These are phyloP conservation scores for Emergomyces orientalis DNA, from an alignment of 2,329 filamentous ascomycete genomes.

Conservation along the genomic window DNA sequence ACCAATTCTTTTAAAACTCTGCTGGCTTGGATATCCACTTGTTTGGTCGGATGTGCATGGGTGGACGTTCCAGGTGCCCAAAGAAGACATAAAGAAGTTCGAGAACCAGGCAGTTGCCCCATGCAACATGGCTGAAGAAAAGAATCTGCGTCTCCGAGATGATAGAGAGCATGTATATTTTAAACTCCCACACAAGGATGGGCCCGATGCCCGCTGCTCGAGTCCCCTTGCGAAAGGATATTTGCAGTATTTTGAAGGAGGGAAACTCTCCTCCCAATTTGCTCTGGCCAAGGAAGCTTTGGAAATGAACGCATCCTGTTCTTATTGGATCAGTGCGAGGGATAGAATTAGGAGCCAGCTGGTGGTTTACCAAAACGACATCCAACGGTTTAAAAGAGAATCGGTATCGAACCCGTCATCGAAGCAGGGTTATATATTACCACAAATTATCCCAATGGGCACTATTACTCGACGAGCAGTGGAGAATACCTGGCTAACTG, in stretches of 20 bases:
- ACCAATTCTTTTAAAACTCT: constrained; percentile 69
- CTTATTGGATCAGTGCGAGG: constrained; percentile 96
- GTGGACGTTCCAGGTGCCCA: constrained; percentile 78
- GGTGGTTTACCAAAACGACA: constrained; percentile 73
- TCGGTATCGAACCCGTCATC: constrained; percentile 18
- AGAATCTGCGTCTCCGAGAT: constrained; percentile 54
- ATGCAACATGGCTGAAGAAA: constrained; percentile 69
- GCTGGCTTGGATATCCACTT: constrained; percentile 83
- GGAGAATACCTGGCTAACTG: constrained; percentile 97
- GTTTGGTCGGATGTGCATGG: constrained; percentile 90
- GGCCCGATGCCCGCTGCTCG: constrained; percentile 70
- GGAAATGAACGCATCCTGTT: constrained; percentile 97
- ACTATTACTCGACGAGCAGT: constrained; percentile 91
- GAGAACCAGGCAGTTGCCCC: constrained; percentile 59
- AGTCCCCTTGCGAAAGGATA: constrained; percentile 91
- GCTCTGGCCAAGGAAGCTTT: constrained; percentile 86
- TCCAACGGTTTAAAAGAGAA: constrained; percentile 20
- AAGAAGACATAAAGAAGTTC: constrained; percentile 55
- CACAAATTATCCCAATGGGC: constrained; percentile 96
- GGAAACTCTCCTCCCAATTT: constrained; percentile 77
- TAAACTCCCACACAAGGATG: constrained; percentile 94
- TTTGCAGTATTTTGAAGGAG: constrained; percentile 80
- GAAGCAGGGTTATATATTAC: constrained; percentile 73
- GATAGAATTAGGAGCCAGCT: constrained; percentile 92
- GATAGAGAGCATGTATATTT: constrained; percentile 65